phyloP scores from a whole-genome alignment of 2,329 filamentous ascomycete genomes.

The Apiospora sp. region DNA sequence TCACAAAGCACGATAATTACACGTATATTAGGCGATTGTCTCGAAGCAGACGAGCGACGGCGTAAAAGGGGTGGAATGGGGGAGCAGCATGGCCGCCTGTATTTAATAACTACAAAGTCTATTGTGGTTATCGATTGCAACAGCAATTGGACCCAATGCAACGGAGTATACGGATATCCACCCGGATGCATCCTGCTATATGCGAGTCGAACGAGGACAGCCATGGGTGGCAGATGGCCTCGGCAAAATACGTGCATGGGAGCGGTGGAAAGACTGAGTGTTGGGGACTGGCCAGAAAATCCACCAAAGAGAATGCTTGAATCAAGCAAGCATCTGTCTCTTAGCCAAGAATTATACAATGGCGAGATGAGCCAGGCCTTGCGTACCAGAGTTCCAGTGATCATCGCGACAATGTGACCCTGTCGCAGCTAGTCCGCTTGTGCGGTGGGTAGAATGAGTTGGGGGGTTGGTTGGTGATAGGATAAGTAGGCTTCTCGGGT shows the following conservation, averaged over 20 bases:
- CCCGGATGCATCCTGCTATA: background rate
- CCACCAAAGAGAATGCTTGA: constrained; percentile 6
- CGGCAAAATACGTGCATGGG: constrained; percentile 31
- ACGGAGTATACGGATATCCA: background rate
- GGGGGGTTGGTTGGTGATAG: background rate
- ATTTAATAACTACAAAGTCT: background rate
- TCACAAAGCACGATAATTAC: background rate
- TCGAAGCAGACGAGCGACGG: background rate
- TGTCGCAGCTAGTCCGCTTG: background rate
- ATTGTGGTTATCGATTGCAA: background rate
- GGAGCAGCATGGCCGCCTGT: background rate
- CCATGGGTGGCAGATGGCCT: constrained; percentile 27
- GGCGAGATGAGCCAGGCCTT: background rate
- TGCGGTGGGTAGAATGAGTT: background rate
- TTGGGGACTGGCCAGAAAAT: background rate
- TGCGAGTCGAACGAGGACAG: background rate
- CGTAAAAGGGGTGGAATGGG: background rate
- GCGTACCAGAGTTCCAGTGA: background rate
- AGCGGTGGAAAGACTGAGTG: constrained; percentile 27
- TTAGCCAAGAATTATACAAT: background rate
- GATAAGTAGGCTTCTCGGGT: background rate
- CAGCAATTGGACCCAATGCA: background rate
- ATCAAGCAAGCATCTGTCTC: background rate
- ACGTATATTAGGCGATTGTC: background rate
- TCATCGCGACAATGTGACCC: constrained; percentile 10